Percentiles rank a stretch among this genome's conserved stretches.
Evolutionary conservation across 352 stramenopile species (phyloP).

Genomic region (Globisporangium paddicum): DNA sequence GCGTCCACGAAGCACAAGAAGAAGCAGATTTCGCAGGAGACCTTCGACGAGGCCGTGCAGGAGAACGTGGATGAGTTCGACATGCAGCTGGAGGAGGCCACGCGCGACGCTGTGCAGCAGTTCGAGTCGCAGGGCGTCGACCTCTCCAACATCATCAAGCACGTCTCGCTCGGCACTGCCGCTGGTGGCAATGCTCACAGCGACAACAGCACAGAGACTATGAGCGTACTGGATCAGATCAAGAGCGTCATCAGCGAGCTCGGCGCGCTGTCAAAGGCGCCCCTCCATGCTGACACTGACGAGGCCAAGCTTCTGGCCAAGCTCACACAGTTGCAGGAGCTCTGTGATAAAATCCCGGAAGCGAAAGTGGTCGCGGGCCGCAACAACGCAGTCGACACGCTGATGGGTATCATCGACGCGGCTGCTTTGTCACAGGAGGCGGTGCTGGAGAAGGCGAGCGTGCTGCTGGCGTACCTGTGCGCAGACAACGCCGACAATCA

Average conservation of each 20-base stretch:
- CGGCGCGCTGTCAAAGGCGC: slow-evolving; percentile 1
- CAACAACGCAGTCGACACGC: slow-evolving; percentile 45
- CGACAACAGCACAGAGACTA: not conserved
- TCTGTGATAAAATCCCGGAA: slow-evolving; percentile 43
- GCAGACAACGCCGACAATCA: slow-evolving; percentile 53
- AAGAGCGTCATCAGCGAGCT: slow-evolving; percentile 25
- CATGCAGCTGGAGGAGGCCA: slow-evolving; percentile 74
- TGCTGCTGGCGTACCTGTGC: slow-evolving; percentile 32
- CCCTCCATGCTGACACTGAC: not conserved
- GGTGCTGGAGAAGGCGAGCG: slow-evolving; percentile 9
- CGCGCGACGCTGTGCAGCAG: slow-evolving; percentile 76
- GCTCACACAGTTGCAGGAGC: slow-evolving; percentile 20
- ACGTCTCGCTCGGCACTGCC: slow-evolving; percentile 1
- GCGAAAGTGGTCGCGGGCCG: slow-evolving; percentile 57
- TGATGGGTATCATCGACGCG: slow-evolving; percentile 32
- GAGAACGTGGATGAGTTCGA: slow-evolving; percentile 91
- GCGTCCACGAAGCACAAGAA: slow-evolving; percentile 27
- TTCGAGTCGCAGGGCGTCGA: slow-evolving; percentile 87
- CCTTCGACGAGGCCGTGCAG: slow-evolving; percentile 86
- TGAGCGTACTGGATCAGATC: slow-evolving; percentile 23
- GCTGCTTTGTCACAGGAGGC: slow-evolving; percentile 8
- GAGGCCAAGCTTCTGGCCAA: slow-evolving; percentile 1
- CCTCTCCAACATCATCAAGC: slow-evolving; percentile 81
- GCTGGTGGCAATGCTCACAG: not conserved
- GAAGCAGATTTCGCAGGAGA: slow-evolving; percentile 82